phyloP scores from a whole-genome alignment of 495 filamentous ascomycete genomes.

The Cercophora scortea region DNA sequence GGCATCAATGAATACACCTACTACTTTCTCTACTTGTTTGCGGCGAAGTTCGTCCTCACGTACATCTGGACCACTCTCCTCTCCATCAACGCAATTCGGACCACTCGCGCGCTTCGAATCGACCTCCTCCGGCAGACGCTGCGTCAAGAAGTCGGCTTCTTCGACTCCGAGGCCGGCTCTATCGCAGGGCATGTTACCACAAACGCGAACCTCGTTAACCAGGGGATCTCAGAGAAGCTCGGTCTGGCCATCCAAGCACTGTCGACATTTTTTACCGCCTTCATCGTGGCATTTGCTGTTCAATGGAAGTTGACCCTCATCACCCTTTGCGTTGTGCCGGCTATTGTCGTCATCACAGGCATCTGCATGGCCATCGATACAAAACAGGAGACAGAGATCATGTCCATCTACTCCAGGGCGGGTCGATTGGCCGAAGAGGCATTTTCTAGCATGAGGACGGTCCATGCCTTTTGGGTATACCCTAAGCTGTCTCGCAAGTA shows the following conservation, averaged over 20 bases:
- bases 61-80: constrained; percentile 32
- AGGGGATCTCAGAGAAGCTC: constrained; percentile 53
- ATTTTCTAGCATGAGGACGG: constrained; percentile 44
- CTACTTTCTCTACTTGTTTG: constrained; percentile 47
- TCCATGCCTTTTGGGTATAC: constrained; percentile 56
- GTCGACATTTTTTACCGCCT: constrained; percentile 49
- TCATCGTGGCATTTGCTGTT: constrained; percentile 47
- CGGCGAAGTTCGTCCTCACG: constrained; percentile 40
- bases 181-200: constrained; percentile 36
- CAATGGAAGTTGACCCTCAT: constrained; percentile 49
- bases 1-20: constrained; percentile 10
- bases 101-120: constrained; percentile 22
- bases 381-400: constrained; percentile 32
- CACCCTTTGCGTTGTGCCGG: constrained; percentile 44
- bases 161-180: constrained; percentile 28
- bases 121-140: constrained; percentile 27
- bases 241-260: constrained; percentile 45
- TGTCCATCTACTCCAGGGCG: constrained; percentile 34
- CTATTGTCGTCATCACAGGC: constrained; percentile 32
- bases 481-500: constrained; percentile 41
- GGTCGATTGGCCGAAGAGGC: constrained; percentile 50
- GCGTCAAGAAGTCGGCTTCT: constrained; percentile 29
- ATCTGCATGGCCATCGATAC: constrained; percentile 43
- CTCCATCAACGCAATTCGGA: constrained; percentile 12
- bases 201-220: constrained; percentile 20